Base-by-base conservation (phyloP, 1,139 yeast species). In the Debaryomyces singareniensis region DNA sequence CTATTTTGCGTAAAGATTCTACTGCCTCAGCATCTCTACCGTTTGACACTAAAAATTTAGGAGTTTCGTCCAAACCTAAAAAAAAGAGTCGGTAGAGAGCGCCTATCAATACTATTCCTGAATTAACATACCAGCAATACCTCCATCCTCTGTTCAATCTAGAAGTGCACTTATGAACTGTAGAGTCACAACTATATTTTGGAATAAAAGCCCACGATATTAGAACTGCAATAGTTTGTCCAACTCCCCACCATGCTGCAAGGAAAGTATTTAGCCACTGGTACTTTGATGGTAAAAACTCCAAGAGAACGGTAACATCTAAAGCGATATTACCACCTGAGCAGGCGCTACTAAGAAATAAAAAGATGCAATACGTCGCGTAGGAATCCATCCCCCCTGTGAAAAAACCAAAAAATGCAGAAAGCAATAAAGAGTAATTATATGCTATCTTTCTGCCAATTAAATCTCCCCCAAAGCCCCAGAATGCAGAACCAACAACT, bases 241-340 rank as follows among this genome's bases (percentile, higher is more conserved):
- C 82, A 30, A 76, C 49, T 34, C 78, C 79, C 81, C 82, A 76
- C 58, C 72, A 75, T 16, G 61, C 55, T 5, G 82, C 80, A 58
- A 75, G 61, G 22, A 71, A 55, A 0, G 80, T 73, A 31, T 73
- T 59, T 35, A 76, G 50, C 64, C 68, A 73, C 42, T 73, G 77
- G 40, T 66, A 55, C 29, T 65, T 67, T 26, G 59, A 57, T 2
- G 83, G 82, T 34, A 75, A 51, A 39, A 63, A 74, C 44, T 77
- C 83, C 33, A 77, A 53, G 40, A 76, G 74, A 5, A 75, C 74
- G 32, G 79, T 66, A 16, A 77, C 72, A 49, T 77, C 83, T 23
- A 75, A 55, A 2, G 74, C 79, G 35, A 76, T 55, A 44, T 77
- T 76, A 35, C 83, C 82, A 35, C 82, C 82, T 9, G 73, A 68